A percentile compares a stretch with the other conserved stretches of the same genome.
Evolutionary conservation across 306 rosid species (phyloP).

Genomic region (Gastrolobium bilobum): DNA sequence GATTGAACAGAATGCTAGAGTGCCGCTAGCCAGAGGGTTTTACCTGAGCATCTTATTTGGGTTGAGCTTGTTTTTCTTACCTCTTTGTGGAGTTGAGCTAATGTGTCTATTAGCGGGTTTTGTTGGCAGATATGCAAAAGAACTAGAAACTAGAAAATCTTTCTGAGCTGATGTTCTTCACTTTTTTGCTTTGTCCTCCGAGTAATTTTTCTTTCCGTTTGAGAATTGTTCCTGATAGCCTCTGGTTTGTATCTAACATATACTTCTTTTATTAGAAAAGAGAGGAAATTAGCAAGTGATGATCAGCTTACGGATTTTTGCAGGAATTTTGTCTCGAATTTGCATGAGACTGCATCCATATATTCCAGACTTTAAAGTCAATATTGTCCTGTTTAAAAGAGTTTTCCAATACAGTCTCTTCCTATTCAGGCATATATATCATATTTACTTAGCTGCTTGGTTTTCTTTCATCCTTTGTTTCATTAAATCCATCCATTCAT

Average conservation of each 20-base stretch:
- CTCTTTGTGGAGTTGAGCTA: background rate
- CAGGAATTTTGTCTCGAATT: no score
- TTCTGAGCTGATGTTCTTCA: background rate
- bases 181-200: background rate
- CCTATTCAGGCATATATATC: background rate
- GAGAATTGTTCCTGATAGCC: background rate
- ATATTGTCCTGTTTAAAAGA: background rate
- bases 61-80: background rate
- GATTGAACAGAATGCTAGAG: background rate
- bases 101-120: background rate
- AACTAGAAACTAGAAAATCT: background rate
- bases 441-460: background rate
- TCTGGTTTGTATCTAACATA: conserved; percentile 4
- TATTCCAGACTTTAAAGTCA: background rate
- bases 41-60: conserved; percentile 3
- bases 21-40: background rate
- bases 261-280: background rate
- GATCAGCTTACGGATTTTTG: background rate
- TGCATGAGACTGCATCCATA: background rate
- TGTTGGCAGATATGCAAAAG: background rate
- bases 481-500: background rate
- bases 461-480: background rate
- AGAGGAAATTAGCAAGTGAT: background rate
- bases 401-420: background rate
- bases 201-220: background rate